Conservation (phyloP, 2,329 filamentous ascomycete genomes). For the Trichophyton schoenleinii region DNA sequence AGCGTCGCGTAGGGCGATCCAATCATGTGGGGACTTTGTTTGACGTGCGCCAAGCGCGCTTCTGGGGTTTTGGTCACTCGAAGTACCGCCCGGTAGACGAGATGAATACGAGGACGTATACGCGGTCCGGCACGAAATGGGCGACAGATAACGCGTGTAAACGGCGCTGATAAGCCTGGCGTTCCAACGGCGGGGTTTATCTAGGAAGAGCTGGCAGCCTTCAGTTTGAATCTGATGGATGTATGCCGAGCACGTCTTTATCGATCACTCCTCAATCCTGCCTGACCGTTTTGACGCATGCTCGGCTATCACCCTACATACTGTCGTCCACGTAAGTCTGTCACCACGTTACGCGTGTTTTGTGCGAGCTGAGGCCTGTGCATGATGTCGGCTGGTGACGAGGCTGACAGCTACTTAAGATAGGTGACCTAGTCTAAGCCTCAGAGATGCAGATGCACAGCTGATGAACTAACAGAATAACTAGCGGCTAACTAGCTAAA, state of each 20-base stretch:
- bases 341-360: neutral
- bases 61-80: neutral
- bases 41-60: constrained; percentile 1
- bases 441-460: neutral
- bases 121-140: too few relatives aligned
- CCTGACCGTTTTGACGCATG: neutral
- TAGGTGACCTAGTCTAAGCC: neutral
- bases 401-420: neutral
- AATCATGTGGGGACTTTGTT: neutral
- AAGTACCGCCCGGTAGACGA: neutral
- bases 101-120: too few relatives aligned
- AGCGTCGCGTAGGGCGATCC: neutral
- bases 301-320: neutral
- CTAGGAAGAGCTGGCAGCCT: too few relatives aligned
- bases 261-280: neutral
- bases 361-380: neutral
- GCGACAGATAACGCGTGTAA: too few relatives aligned
- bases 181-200: too few relatives aligned
- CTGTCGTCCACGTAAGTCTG: neutral
- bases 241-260: neutral
- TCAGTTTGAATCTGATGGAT: too few relatives aligned
- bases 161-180: neutral
- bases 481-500: neutral
- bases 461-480: neutral
- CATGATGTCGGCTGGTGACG: neutral